Evolutionary conservation across 2,329 filamentous ascomycete species (phyloP).

Genomic region (Balansia obtecta): DNA sequence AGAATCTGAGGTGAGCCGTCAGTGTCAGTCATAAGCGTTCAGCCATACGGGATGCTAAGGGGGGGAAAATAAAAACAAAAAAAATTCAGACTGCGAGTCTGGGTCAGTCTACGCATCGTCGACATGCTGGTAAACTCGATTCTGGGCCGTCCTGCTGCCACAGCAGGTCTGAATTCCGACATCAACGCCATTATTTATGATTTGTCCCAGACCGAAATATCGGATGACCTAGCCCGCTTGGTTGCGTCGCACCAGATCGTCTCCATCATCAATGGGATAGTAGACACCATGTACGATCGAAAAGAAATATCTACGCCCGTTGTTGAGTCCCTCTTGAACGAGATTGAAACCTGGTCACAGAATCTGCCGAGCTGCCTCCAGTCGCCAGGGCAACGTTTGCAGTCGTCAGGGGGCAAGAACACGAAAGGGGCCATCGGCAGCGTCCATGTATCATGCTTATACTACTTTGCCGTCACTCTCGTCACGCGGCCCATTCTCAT

Average conservation of each 20-base stretch:
- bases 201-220: constrained; percentile 7
- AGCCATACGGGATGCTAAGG: background rate
- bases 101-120: constrained; percentile 25
- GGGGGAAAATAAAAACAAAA: too few relatives aligned
- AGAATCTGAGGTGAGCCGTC: constrained; percentile 12
- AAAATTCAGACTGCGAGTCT: constrained; percentile 18
- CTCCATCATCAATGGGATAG: constrained; percentile 30
- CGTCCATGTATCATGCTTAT: constrained; percentile 42
- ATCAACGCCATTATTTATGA: constrained; percentile 13
- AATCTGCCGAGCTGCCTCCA: constrained; percentile 25
- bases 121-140: constrained; percentile 27
- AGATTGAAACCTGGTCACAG: constrained; percentile 33
- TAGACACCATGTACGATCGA: constrained; percentile 28
- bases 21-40: background rate
- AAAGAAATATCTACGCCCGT: constrained; percentile 17
- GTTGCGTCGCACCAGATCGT: constrained; percentile 29
- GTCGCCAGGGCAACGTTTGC: constrained; percentile 8
- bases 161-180: constrained; percentile 17
- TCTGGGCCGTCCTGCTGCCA: constrained; percentile 24
- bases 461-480: constrained; percentile 46
- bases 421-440: constrained; percentile 30
- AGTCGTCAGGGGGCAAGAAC: constrained; percentile 3
- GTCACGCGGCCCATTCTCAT: constrained; percentile 44
- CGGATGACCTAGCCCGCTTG: constrained; percentile 15
- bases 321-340: constrained; percentile 28